A percentile compares a stretch with the other conserved stretches of the same genome.
Conservation (phyloP, 106 monocot genomes). For the Dendrobium catenatum region DNA sequence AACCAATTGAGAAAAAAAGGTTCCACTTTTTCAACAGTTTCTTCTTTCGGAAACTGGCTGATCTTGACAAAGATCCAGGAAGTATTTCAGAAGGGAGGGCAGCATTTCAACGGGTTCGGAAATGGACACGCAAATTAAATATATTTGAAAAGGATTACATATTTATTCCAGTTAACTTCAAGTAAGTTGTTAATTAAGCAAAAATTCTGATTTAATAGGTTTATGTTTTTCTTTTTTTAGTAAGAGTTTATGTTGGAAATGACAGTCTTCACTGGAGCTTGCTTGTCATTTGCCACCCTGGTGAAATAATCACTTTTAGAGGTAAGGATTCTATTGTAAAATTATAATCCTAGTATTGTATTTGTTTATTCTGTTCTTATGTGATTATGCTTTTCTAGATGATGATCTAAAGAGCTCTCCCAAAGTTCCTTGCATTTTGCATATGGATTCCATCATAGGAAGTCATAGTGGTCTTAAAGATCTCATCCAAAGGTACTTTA, state of each 20-base stretch:
- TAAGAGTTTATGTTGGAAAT: conserved; percentile 2
- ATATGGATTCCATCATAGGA: conserved; percentile 95
- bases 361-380: conserved; percentile 4
- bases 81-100: conserved; percentile 73
- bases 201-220: neutral
- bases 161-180: conserved; percentile 95
- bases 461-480: conserved; percentile 75
- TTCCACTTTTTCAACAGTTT: conserved; percentile 98
- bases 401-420: conserved; percentile 22
- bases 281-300: conserved; percentile 93
- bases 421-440: conserved; percentile 80
- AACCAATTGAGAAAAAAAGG: conserved; percentile 37
- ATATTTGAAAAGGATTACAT: conserved; percentile 91
- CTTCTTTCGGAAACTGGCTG: conserved; percentile 94
- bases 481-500: conserved; percentile 68
- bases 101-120: conserved; percentile 89
- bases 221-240: neutral
- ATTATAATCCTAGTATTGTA: neutral
- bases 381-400: conserved; percentile 32
- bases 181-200: conserved; percentile 33
- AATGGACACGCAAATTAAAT: conserved; percentile 96
- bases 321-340: conserved; percentile 29
- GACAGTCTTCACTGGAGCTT: conserved; percentile 95
- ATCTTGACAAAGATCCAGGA: conserved; percentile 75
- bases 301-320: conserved; percentile 45